Conservation (phyloP, 495 filamentous ascomycete species). For the Glutinoglossum americanum region DNA sequence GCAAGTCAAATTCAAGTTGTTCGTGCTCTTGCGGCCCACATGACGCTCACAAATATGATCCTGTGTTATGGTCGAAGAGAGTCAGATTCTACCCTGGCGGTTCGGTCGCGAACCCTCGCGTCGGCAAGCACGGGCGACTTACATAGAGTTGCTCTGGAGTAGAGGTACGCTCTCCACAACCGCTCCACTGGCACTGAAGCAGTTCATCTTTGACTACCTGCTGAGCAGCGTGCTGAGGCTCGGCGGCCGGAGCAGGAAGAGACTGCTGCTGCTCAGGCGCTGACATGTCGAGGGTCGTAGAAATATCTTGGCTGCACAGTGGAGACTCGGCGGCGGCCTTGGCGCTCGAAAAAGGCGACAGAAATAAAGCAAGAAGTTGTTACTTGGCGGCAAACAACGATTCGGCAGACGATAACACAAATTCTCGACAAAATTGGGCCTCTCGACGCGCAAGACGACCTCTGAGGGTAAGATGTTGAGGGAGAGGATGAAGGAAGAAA, state of each 20-base stretch:
- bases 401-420: not conserved
- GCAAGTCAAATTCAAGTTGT: slow-evolving; percentile 93
- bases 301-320: not conserved
- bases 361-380: not conserved
- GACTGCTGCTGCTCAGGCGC: not conserved
- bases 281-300: not conserved
- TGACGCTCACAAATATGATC: slow-evolving; percentile 98
- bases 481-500: not conserved
- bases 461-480: not conserved
- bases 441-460: no score
- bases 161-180: not conserved
- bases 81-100: not conserved
- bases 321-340: not conserved
- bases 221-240: not conserved
- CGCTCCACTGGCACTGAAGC: slow-evolving; percentile 1
- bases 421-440: not conserved
- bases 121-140: not conserved
- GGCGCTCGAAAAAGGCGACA: not conserved
- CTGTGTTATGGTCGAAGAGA: slow-evolving; percentile 21
- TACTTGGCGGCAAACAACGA: not conserved
- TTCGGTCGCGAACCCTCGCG: not conserved
- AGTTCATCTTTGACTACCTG: not conserved
- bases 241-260: not conserved
- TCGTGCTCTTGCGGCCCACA: slow-evolving; percentile 95
- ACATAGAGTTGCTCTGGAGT: slow-evolving; percentile 4